Evolutionary conservation across 2,329 filamentous ascomycete genomes (phyloP).

Genomic region (Verticillium dahliae): DNA sequence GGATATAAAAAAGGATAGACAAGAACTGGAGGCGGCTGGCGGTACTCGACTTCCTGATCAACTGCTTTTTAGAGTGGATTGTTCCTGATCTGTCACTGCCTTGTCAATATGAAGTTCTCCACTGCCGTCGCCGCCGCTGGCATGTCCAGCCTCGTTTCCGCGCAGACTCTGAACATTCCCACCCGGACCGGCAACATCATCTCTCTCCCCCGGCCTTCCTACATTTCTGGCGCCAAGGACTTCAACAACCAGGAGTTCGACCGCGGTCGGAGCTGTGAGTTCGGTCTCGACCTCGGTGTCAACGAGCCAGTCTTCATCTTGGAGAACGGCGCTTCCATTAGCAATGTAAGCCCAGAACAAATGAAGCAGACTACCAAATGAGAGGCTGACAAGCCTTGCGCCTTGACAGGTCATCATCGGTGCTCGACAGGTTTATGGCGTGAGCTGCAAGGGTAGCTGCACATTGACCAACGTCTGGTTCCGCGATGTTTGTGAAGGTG

Average conservation of each 20-base stretch:
- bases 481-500: constrained; percentile 29
- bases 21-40: no score
- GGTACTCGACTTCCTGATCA: background rate
- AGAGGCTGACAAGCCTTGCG: background rate
- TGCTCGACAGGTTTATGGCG: constrained; percentile 38
- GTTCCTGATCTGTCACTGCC: background rate
- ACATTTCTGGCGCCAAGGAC: constrained; percentile 12
- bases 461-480: constrained; percentile 30
- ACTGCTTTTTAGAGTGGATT: background rate
- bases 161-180: constrained; percentile 16
- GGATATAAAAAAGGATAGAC: background rate
- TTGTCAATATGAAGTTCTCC: background rate
- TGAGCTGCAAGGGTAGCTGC: constrained; percentile 43
- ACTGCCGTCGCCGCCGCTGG: background rate
- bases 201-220: constrained; percentile 11
- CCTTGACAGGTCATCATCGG: constrained; percentile 36
- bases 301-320: constrained; percentile 43
- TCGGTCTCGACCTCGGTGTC: constrained; percentile 12
- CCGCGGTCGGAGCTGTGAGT: constrained; percentile 12
- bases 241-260: constrained; percentile 14
- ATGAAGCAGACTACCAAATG: background rate
- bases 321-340: constrained; percentile 39
- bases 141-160: constrained; percentile 4
- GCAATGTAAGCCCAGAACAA: constrained; percentile 15
- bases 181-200: constrained; percentile 14